These are phyloP conservation scores for Chalciporus chontae DNA, from an alignment of 768 basidiomycete genomes.

Conservation along the genomic window DNA sequence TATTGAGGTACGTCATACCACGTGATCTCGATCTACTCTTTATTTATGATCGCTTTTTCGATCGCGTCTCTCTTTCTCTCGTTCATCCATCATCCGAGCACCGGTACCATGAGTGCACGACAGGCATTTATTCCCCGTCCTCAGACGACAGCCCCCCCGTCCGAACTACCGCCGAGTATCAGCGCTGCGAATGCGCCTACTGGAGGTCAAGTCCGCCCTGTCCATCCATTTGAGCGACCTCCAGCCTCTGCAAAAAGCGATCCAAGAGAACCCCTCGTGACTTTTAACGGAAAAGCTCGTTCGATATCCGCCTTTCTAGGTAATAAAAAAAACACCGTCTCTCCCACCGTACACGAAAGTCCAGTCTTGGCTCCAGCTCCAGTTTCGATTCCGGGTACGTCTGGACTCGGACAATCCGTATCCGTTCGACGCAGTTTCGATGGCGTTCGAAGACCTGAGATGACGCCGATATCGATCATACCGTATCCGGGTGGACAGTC, in stretches of 20 bases:
- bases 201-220: not conserved
- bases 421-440: constrained; percentile 21
- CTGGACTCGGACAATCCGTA: not conserved
- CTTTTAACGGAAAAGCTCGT: constrained; percentile 13
- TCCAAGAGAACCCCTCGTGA: constrained; percentile 1
- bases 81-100: not conserved
- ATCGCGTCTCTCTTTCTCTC: not conserved
- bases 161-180: not conserved
- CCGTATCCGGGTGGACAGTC: constrained; percentile 11
- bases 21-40: not conserved
- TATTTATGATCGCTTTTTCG: too few relatives aligned
- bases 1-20: not conserved
- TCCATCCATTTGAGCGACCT: not conserved
- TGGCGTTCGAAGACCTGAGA: constrained; percentile 19
- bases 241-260: not conserved
- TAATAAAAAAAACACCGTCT: constrained; percentile 11
- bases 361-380: constrained; percentile 2
- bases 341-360: not conserved
- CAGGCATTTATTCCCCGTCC: constrained; percentile 25
- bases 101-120: constrained; percentile 23
- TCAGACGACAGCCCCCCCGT: not conserved
- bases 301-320: constrained; percentile 23
- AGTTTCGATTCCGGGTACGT: not conserved
- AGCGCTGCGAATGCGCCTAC: not conserved
- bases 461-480: constrained; percentile 23